Percentiles rank a stretch among this genome's conserved stretches.
Conservation (phyloP, 345 rosid species). For the Sisymbrium irio region DNA sequence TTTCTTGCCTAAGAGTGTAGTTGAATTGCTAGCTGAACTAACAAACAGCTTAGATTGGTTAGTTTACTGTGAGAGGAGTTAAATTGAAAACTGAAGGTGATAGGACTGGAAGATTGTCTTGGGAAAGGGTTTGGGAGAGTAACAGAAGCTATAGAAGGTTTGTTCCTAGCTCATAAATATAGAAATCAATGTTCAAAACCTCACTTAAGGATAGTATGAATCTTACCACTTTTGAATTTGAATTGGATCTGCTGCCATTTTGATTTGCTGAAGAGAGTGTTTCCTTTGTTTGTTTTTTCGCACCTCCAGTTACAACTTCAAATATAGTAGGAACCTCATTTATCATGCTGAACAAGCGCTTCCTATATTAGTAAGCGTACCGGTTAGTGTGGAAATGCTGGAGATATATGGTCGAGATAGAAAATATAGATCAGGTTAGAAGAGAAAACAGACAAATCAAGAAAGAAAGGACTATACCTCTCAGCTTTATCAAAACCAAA, state of each 20-base stretch:
- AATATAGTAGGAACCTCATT: slow-evolving; percentile 71
- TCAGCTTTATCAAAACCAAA: slow-evolving; percentile 65
- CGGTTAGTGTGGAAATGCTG: neutral
- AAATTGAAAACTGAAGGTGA: neutral
- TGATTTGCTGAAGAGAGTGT: slow-evolving; percentile 48
- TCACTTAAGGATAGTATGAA: neutral
- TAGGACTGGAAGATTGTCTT: neutral
- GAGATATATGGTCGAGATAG: neutral
- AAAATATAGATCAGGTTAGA: neutral
- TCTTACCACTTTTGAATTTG: slow-evolving; percentile 54
- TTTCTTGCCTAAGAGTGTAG: neutral
- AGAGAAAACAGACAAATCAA: neutral
- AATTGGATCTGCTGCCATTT: slow-evolving; percentile 57
- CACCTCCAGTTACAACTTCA: slow-evolving; percentile 64
- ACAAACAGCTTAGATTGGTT: neutral
- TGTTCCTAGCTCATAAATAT: neutral
- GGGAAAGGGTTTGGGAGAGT: neutral
- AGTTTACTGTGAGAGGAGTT: neutral
- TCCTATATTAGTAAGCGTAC: slow-evolving; percentile 44
- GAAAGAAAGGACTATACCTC: slow-evolving; percentile 45
- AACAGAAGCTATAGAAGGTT: slow-evolving; percentile 5
- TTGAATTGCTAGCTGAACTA: neutral
- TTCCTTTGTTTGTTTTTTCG: slow-evolving; percentile 57
- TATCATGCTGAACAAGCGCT: slow-evolving; percentile 63
- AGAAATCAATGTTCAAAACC: neutral